Evolutionary conservation across 2,329 filamentous ascomycete species (phyloP).

Genomic region (Ophiocordyceps camponoti-saundersi): DNA sequence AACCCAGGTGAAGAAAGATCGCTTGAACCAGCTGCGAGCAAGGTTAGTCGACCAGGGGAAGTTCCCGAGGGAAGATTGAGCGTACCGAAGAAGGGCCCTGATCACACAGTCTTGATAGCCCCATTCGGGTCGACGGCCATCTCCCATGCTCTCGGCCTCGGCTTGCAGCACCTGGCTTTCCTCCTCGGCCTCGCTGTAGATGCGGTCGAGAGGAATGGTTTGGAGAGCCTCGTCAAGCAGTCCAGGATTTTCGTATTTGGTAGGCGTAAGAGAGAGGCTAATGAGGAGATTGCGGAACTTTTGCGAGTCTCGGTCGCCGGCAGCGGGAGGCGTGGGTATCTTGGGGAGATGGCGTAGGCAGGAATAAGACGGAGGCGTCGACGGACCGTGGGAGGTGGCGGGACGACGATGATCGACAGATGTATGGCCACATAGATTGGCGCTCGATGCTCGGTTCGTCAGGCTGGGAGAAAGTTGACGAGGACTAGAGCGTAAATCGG

Average conservation of each 20-base stretch:
- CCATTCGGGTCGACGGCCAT: constrained; percentile 71
- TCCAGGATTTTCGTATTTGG: constrained; percentile 92
- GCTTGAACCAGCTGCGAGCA: constrained; percentile 63
- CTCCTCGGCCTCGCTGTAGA: constrained; percentile 89
- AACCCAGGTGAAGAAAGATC: constrained; percentile 89
- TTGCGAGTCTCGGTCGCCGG: constrained; percentile 46
- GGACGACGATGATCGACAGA: constrained; percentile 24
- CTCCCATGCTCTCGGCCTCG: constrained; percentile 73
- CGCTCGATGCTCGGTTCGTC: constrained; percentile 31
- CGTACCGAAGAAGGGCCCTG: constrained; percentile 65
- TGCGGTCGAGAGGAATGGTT: constrained; percentile 71
- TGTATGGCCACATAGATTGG: constrained; percentile 25
- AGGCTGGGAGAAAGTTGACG: constrained; percentile 43
- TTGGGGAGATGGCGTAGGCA: constrained; percentile 31
- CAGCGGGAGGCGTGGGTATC: constrained; percentile 55
- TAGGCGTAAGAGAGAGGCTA: constrained; percentile 72
- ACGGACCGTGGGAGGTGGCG: constrained; percentile 26
- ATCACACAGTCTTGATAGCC: constrained; percentile 97
- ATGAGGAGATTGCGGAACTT: constrained; percentile 72
- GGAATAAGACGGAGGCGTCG: constrained; percentile 30
- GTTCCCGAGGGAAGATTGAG: constrained; percentile 4
- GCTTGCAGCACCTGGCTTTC: constrained; percentile 77
- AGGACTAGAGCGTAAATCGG: constrained; percentile 41
- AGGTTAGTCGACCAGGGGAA: not conserved
- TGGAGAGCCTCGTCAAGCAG: constrained; percentile 81